Base-by-base conservation (phyloP, 768 basidiomycete species). In the Lactifluus echinatus region DNA sequence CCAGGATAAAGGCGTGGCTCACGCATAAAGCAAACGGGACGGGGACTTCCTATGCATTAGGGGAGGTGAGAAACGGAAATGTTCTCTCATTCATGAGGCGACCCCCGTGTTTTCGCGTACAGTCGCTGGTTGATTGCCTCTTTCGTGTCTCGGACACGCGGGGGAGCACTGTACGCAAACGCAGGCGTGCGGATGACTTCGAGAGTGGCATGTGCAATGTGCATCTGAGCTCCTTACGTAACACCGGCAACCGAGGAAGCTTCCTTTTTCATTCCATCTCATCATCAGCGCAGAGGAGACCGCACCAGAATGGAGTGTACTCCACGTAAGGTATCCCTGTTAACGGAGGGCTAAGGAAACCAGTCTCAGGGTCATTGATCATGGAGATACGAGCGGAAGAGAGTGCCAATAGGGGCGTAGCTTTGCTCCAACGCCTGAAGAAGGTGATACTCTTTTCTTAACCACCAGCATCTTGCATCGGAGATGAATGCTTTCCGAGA, bases 401-500 rank as follows among this genome's bases (percentile, higher is more conserved):
- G 21, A 23, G 21, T 42, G 40, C 40, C 4, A 23, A 42, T 42
- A 42, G 31, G 50, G 50, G 19, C 23, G 33, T 24, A 23, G 31
- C 55, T 2, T 36, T 24, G 12, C 23, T 37, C 43, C 50, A 37
- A 29, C 11, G 23, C 28, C 44, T 44, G 26, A 21, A 46, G 44
- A 37, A 47, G 56, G 31, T 4, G 39, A 24, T 43, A 49, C 45
- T 11, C 28, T 52, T 40, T 50, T 57, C 56, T 44, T 40, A 36
- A 46, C 36, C 42, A 31, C 44, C 45, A 52, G 50, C 37, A 10
- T 26, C 34, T 23, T 31, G 24, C 40, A 33, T 23, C 57, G 57
- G 57, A 58, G 45, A 58, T 58, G 57, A 58, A 49, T 23, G 24
- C 39, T 23, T 39, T 42, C 31, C 39, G n/a, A 29, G 43, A 48